Percentiles rank a stretch among this genome's conserved stretches.
Evolutionary conservation across 441 rosid species (phyloP).

Genomic region (Jatropha multifida): DNA sequence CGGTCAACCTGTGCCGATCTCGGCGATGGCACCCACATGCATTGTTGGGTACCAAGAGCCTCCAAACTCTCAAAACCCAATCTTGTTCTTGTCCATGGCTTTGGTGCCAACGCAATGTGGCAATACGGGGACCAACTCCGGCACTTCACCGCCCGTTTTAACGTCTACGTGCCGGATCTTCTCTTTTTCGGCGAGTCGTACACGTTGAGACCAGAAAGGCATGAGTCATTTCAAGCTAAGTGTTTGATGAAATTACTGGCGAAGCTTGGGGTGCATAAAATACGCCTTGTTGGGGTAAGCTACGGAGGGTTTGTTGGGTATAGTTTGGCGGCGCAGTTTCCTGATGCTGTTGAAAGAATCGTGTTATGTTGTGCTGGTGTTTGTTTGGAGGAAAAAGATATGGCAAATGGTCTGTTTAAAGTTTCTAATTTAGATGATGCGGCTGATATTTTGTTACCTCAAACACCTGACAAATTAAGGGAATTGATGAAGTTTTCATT

Average conservation of each 20-base stretch:
- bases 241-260: conserved; percentile 55
- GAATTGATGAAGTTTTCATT: conserved; percentile 54
- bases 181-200: conserved; percentile 55
- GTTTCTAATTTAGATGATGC: conserved; percentile 65
- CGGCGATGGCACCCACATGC: conserved; percentile 57
- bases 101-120: conserved; percentile 84
- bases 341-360: conserved; percentile 49
- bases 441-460: conserved; percentile 51
- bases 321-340: conserved; percentile 58
- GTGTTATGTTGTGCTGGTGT: conserved; percentile 71
- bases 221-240: conserved; percentile 57
- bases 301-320: conserved; percentile 81
- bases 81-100: conserved; percentile 66
- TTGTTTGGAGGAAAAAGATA: conserved; percentile 71
- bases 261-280: conserved; percentile 40
- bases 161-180: conserved; percentile 73
- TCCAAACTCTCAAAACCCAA: conserved; percentile 43
- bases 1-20: conserved; percentile 48
- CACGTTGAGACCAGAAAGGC: conserved; percentile 41
- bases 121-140: conserved; percentile 61
- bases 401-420: conserved; percentile 56
- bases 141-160: conserved; percentile 47
- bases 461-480: conserved; percentile 60
- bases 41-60: conserved; percentile 63
- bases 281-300: conserved; percentile 63